A percentile compares a stretch with the other conserved stretches of the same genome.
phyloP scores from a whole-genome alignment of 2,329 filamentous ascomycete genomes.

The Arthrobotrys sphaeroides region DNA sequence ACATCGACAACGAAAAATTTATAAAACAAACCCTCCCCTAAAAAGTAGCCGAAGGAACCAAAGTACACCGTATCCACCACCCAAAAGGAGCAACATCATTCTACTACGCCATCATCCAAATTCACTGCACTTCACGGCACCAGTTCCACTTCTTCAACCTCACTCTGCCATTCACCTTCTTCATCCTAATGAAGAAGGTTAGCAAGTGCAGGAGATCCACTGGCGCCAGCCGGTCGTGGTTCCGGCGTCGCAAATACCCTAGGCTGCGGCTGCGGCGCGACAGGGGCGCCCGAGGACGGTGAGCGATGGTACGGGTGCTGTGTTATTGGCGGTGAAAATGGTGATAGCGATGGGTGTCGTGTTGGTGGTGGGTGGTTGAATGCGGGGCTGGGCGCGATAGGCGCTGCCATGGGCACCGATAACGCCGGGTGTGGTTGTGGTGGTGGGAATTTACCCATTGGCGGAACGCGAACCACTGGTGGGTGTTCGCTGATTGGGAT shows the following conservation, averaged over 20 bases:
- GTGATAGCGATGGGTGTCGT: conserved; percentile 35
- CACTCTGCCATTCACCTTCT: conserved; percentile 17
- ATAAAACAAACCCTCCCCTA: not conserved
- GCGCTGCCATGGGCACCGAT: conserved; percentile 20
- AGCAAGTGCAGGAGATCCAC: conserved; percentile 58
- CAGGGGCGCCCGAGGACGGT: conserved; percentile 25
- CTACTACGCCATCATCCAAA: not conserved
- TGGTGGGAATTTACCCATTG: conserved; percentile 52
- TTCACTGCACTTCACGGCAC: conserved; percentile 6
- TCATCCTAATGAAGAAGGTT: conserved; percentile 58
- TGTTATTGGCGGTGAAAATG: conserved; percentile 38
- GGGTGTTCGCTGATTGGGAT: not conserved
- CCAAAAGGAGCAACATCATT: not conserved
- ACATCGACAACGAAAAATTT: conserved; percentile 12
- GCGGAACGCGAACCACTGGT: not conserved
- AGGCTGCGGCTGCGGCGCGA: conserved; percentile 36
- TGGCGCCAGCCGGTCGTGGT: conserved; percentile 54
- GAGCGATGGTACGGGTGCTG: conserved; percentile 42
- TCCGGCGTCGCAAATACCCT: conserved; percentile 52
- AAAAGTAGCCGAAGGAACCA: not conserved
- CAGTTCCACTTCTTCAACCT: conserved; percentile 21
- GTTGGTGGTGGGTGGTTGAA: conserved; percentile 9
- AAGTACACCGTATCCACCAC: not conserved
- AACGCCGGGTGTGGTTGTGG: conserved; percentile 20
- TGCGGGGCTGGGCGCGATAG: conserved; percentile 40